Evolutionary conservation across 1,139 yeast species (phyloP).

Genomic region (Suhomyces ambrosiae): DNA sequence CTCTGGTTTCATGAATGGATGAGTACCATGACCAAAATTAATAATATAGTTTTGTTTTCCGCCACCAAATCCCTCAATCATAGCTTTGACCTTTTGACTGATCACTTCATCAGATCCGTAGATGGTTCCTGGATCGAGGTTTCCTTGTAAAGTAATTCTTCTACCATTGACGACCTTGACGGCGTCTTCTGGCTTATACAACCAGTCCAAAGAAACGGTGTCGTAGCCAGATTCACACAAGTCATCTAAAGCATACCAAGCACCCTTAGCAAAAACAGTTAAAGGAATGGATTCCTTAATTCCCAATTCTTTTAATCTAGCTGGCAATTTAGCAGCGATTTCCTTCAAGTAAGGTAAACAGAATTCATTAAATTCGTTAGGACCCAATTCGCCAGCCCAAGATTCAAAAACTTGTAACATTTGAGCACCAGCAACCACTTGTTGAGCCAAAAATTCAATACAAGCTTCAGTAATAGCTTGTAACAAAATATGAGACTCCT

Average conservation of each 20-base stretch:
- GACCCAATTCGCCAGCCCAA: slow-evolving; percentile 97
- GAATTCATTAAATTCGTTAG: slow-evolving; percentile 82
- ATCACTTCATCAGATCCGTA: slow-evolving; percentile 87
- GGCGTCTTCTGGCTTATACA: slow-evolving; percentile 83
- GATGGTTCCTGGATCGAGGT: slow-evolving; percentile 91
- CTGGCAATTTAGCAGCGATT: slow-evolving; percentile 70
- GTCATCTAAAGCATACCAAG: slow-evolving; percentile 94
- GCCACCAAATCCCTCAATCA: slow-evolving; percentile 90
- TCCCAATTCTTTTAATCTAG: slow-evolving; percentile 71
- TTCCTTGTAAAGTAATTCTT: slow-evolving; percentile 86
- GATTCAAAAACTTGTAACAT: slow-evolving; percentile 95
- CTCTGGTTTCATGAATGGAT: slow-evolving; percentile 94
- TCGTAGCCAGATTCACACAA: slow-evolving; percentile 85
- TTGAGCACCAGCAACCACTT: slow-evolving; percentile 97
- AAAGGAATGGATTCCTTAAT: slow-evolving; percentile 74
- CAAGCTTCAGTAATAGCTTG: slow-evolving; percentile 87
- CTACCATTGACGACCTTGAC: slow-evolving; percentile 75
- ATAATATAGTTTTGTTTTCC: slow-evolving; percentile 90
- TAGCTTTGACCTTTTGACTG: slow-evolving; percentile 74
- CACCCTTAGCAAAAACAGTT: slow-evolving; percentile 92
- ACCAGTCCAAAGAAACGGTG: slow-evolving; percentile 90
- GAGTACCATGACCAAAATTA: slow-evolving; percentile 97
- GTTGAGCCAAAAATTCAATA: slow-evolving; percentile 88
- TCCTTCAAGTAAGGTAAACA: slow-evolving; percentile 85
- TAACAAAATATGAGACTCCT: slow-evolving; percentile 68